These are phyloP conservation scores for Myriangium duriaei DNA, from an alignment of 2,329 filamentous ascomycete genomes.

Conservation along the genomic window DNA sequence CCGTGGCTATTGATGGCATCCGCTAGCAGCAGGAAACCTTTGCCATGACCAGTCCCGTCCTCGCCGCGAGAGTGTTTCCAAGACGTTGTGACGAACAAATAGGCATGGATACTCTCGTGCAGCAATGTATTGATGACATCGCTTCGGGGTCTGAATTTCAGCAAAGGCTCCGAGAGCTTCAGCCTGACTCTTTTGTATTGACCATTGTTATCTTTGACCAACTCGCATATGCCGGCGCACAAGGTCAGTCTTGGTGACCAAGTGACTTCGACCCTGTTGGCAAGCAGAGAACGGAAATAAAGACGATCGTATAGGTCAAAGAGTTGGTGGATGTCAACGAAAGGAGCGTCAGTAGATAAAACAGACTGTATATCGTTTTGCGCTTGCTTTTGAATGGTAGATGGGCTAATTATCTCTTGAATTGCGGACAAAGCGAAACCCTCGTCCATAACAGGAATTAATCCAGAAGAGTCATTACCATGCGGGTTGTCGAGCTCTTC, in stretches of 20 bases:
- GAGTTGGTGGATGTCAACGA: constrained; percentile 30
- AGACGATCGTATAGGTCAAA: constrained; percentile 29
- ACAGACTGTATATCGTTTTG: constrained; percentile 25
- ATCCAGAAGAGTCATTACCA: too few species aligned
- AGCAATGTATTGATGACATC: constrained; percentile 33
- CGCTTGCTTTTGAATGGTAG: constrained; percentile 24
- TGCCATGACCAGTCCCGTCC: constrained; percentile 30
- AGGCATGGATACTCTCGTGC: constrained; percentile 34
- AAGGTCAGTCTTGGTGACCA: constrained; percentile 34
- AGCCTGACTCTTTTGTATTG: constrained; percentile 29
- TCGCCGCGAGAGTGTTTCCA: constrained; percentile 31
- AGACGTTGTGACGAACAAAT: constrained; percentile 34
- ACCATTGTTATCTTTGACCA: constrained; percentile 26
- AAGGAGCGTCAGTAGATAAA: constrained; percentile 24
- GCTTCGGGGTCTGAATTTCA: constrained; percentile 31
- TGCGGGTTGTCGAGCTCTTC: too few species aligned
- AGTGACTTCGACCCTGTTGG: constrained; percentile 28
- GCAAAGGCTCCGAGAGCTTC: constrained; percentile 31
- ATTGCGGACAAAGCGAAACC: constrained; percentile 29
- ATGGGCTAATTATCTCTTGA: constrained; percentile 22
- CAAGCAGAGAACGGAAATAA: constrained; percentile 30
- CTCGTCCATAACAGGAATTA: constrained; percentile 32
- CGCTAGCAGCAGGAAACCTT: constrained; percentile 30
- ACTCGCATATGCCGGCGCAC: constrained; percentile 34
- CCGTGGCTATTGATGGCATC: constrained; percentile 34